Evolutionary conservation across 2,329 filamentous ascomycete species (phyloP).

Genomic region (Daldinia eschscholtzii): DNA sequence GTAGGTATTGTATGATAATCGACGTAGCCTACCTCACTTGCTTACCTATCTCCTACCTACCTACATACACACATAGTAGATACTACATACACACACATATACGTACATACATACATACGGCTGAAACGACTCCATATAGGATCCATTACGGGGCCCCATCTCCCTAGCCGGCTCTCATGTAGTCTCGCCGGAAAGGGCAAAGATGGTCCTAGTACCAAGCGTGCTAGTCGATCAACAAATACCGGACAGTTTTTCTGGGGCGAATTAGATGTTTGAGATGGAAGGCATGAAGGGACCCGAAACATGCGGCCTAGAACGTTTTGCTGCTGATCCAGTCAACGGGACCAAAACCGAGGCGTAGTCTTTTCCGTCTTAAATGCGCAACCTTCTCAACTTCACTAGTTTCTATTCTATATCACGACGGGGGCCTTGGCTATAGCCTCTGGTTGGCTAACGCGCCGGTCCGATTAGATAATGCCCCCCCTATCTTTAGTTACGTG

Average conservation of each 20-base stretch:
- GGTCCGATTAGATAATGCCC: conserved; percentile 39
- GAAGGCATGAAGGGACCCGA: conserved; percentile 20
- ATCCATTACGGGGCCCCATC: conserved; percentile 28
- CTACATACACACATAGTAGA: background rate
- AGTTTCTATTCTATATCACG: conserved; percentile 12
- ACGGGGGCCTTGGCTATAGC: conserved; percentile 6
- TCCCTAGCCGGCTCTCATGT: conserved; percentile 21
- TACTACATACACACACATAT: background rate
- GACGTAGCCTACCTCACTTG: conserved; percentile 2
- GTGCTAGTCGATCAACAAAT: conserved; percentile 32
- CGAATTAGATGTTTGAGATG: conserved; percentile 29
- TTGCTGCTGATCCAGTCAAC: conserved; percentile 20
- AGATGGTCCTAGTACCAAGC: conserved; percentile 37
- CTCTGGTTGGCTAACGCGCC: conserved; percentile 23
- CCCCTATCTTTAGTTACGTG: conserved; percentile 11
- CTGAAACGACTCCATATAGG: conserved; percentile 13
- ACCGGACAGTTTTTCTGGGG: conserved; percentile 34
- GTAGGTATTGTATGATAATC: conserved; percentile 9
- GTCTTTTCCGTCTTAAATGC: conserved; percentile 10
- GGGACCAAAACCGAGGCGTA: background rate
- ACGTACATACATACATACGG: conserved; percentile 7
- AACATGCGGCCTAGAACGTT: conserved; percentile 30
- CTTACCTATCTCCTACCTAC: background rate
- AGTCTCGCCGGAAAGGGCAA: conserved; percentile 34
- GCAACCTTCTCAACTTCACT: conserved; percentile 21